Conservation (phyloP, 164 flowering plant species). For the Umbellularia californica region DNA sequence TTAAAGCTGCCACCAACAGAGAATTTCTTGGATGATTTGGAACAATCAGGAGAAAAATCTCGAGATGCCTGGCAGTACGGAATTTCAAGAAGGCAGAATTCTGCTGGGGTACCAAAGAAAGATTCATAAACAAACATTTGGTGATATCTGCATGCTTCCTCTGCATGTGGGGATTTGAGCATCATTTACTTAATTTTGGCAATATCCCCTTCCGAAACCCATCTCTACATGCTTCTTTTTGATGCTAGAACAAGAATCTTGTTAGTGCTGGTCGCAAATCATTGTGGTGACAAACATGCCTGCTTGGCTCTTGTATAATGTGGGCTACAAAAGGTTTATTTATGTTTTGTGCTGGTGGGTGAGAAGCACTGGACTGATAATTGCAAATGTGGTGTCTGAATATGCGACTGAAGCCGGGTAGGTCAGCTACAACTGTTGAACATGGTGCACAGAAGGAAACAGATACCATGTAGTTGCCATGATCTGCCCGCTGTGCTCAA, state of each 20-base stretch:
- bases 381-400: neutral
- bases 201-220: neutral
- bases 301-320: neutral
- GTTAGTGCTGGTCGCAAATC: neutral
- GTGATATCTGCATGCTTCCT: neutral
- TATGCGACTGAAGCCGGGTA: neutral
- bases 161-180: constrained; percentile 1
- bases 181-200: neutral
- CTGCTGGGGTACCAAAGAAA: constrained; percentile 26
- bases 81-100: constrained; percentile 39
- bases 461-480: neutral
- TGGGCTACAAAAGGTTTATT: neutral
- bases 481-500: neutral
- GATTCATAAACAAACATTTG: constrained; percentile 12
- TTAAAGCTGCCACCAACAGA: constrained; percentile 36
- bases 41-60: constrained; percentile 44
- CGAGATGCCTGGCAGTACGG: constrained; percentile 58
- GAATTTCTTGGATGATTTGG: constrained; percentile 45
- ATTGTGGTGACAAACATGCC: neutral
- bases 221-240: neutral
- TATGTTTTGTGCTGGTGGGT: neutral
- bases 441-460: neutral
- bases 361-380: neutral
- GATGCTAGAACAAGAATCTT: neutral
- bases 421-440: neutral